Conservation (phyloP, 2,329 filamentous ascomycete species). For the Fusarium cyanostomum region DNA sequence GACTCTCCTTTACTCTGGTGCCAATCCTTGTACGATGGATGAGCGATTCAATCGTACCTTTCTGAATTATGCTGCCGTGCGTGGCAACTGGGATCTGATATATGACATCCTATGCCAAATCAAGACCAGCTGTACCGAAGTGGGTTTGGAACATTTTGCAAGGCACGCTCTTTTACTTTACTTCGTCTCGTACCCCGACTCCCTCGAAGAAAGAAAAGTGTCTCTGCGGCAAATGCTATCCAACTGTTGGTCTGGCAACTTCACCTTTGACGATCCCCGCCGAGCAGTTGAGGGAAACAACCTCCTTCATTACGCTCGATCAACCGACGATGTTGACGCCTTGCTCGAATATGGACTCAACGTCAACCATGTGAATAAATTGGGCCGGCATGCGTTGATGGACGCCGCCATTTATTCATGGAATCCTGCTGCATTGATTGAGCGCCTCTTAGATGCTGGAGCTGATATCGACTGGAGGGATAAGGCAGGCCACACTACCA, state of each 20-base stretch:
- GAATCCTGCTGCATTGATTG: background rate
- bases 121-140: too few relatives aligned
- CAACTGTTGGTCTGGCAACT: background rate
- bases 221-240: background rate
- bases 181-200: background rate
- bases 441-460: background rate
- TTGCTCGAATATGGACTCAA: background rate
- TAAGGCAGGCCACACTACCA: background rate
- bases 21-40: background rate
- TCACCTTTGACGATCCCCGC: background rate
- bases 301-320: background rate
- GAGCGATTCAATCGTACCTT: rapidly evolving
- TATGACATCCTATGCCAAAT: background rate
- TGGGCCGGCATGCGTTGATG: background rate
- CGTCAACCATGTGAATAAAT: background rate
- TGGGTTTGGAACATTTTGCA: too few relatives aligned
- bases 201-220: too few relatives aligned
- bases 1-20: background rate
- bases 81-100: background rate
- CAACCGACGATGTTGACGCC: background rate
- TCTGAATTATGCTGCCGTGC: background rate
- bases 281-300: background rate
- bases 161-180: background rate
- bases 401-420: background rate
- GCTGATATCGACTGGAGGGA: background rate